phyloP scores from a whole-genome alignment of 148 eudicot genomes.

The Linanthus parryae region DNA sequence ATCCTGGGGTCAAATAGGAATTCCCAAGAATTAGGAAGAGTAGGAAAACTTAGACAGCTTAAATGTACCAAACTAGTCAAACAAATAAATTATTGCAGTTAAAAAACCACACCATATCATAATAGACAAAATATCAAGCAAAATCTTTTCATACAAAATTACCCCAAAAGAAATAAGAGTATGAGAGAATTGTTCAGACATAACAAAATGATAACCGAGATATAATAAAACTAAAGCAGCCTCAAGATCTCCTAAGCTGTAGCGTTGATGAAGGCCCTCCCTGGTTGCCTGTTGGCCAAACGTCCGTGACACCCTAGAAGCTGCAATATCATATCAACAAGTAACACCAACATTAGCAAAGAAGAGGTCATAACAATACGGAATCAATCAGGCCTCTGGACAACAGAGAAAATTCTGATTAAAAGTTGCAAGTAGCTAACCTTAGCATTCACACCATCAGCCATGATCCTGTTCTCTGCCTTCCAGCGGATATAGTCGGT shows the following conservation, averaged over 20 bases:
- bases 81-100: no score
- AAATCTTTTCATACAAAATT: no score
- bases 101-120: no score
- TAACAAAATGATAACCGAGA: neutral
- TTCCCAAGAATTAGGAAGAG: no score
- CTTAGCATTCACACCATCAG: constrained; percentile 50
- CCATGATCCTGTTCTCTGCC: constrained; percentile 34
- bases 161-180: no score
- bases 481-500: constrained; percentile 36
- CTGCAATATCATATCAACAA: neutral
- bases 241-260: neutral
- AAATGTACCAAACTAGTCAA: no score
- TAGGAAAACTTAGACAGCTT: no score
- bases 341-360: neutral
- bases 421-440: constrained; percentile 7
- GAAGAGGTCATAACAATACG: neutral
- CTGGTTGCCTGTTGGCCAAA: constrained; percentile 36
- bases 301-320: constrained; percentile 44
- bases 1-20: no score
- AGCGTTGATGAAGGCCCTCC: constrained; percentile 32
- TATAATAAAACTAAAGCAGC: neutral
- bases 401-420: neutral
- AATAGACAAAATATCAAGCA: no score
- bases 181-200: no score
- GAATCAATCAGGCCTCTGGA: neutral